These are phyloP conservation scores for Globisporangium nagaii DNA, from an alignment of 352 stramenopile genomes.

Conservation along the genomic window DNA sequence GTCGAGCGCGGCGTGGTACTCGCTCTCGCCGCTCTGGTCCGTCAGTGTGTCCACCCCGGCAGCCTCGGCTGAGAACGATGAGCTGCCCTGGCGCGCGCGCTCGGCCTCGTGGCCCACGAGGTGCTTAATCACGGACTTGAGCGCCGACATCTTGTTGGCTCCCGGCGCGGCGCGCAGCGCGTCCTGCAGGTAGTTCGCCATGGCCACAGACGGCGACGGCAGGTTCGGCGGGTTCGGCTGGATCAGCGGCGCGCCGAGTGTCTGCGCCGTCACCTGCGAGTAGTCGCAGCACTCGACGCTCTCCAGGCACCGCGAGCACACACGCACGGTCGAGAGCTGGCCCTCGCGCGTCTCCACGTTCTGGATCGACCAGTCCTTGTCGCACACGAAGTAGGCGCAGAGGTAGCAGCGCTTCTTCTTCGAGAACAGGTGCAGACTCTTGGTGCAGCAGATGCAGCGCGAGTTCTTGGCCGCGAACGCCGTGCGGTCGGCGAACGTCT, in stretches of 20 bases:
- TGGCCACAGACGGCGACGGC: not conserved
- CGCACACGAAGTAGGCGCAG: constrained; percentile 32
- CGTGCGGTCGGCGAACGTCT: constrained; percentile 43
- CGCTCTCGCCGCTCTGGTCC: constrained; percentile 11
- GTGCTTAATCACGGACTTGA: constrained; percentile 26
- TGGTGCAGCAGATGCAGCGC: constrained; percentile 53
- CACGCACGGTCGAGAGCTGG: constrained; percentile 28
- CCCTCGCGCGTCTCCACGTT: constrained; percentile 19
- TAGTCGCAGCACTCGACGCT: constrained; percentile 54
- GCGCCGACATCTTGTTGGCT: constrained; percentile 13
- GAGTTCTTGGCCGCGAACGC: constrained; percentile 42
- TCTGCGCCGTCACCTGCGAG: constrained; percentile 25
- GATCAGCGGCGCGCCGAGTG: constrained; percentile 17
- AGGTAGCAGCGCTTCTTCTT: constrained; percentile 34
- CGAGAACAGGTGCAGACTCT: constrained; percentile 27
- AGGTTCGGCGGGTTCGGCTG: constrained; percentile 4
- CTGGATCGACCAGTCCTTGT: constrained; percentile 29
- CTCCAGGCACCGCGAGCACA: constrained; percentile 46
- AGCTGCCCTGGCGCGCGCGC: not conserved
- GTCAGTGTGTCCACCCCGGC: no score
- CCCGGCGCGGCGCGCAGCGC: constrained; percentile 10
- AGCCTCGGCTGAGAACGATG: not conserved
- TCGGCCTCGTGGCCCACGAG: constrained; percentile 12
- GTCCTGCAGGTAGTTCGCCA: constrained; percentile 14
- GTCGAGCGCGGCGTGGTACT: constrained; percentile 22